A percentile compares a stretch with the other conserved stretches of the same genome.
phyloP scores from a whole-genome alignment of 2,329 filamentous ascomycete species.

The Arachnomyces sp. region DNA sequence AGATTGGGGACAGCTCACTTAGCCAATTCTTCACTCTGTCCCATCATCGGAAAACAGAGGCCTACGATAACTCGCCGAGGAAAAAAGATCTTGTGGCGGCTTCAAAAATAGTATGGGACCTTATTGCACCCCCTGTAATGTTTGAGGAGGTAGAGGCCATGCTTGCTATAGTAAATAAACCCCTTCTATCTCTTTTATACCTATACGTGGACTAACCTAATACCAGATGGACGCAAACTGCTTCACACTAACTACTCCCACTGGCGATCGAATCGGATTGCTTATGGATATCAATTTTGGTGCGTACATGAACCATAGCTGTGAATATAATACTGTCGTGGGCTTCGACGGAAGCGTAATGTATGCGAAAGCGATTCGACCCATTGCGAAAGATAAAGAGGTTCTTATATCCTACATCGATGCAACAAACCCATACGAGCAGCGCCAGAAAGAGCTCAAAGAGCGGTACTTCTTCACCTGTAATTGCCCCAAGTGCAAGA shows the following conservation, averaged over 20 bases:
- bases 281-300: constrained; percentile 47
- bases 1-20: not conserved
- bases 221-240: constrained; percentile 50
- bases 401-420: constrained; percentile 58
- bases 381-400: constrained; percentile 50
- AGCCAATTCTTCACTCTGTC: not conserved
- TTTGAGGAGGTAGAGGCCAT: not conserved
- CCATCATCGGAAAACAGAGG: not conserved
- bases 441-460: constrained; percentile 47
- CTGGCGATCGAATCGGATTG: constrained; percentile 53
- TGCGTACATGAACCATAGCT: constrained; percentile 55
- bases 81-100: too few species aligned
- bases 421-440: constrained; percentile 42
- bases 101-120: too few species aligned
- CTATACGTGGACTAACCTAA: constrained; percentile 1
- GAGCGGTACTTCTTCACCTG: constrained; percentile 54
- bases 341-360: constrained; percentile 49
- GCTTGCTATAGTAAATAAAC: not conserved
- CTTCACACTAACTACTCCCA: constrained; percentile 49
- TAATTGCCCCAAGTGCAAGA: constrained; percentile 45
- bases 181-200: not conserved
- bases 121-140: not conserved
- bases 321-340: constrained; percentile 52
- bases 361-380: constrained; percentile 44
- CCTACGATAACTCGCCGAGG: too few species aligned